These are phyloP conservation scores for Zhuliangozyma parablackwelliae DNA, from an alignment of 1,139 yeast genomes.

Conservation along the genomic window DNA sequence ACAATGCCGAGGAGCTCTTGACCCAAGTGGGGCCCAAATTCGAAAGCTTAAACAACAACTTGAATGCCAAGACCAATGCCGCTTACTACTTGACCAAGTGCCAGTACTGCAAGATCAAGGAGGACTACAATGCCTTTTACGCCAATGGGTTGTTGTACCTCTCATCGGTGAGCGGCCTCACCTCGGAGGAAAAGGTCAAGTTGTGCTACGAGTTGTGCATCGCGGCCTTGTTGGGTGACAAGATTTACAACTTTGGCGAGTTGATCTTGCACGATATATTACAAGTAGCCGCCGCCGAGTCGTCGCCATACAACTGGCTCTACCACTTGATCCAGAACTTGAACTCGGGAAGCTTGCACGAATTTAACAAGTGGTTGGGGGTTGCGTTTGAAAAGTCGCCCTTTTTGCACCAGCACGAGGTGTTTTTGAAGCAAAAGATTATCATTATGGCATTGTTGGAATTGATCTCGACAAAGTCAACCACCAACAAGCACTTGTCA, in stretches of 20 bases:
- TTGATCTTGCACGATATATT: slow-evolving; percentile 85
- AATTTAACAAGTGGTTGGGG: slow-evolving; percentile 50
- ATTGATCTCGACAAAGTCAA: slow-evolving; percentile 73
- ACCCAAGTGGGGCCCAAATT: slow-evolving; percentile 57
- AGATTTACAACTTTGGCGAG: slow-evolving; percentile 94
- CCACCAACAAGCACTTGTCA: slow-evolving; percentile 67
- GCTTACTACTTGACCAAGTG: slow-evolving; percentile 81
- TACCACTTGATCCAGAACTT: slow-evolving; percentile 63
- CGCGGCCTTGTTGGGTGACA: slow-evolving; percentile 87
- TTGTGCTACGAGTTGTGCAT: slow-evolving; percentile 80
- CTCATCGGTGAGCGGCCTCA: slow-evolving; percentile 40
- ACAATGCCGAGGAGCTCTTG: slow-evolving; percentile 65
- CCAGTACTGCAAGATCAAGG: slow-evolving; percentile 66
- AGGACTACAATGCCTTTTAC: slow-evolving; percentile 79
- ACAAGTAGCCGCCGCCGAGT: slow-evolving; percentile 36
- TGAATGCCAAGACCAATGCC: slow-evolving; percentile 71
- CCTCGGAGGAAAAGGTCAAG: slow-evolving; percentile 25
- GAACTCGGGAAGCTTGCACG: slow-evolving; percentile 71
- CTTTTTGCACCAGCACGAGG: slow-evolving; percentile 53
- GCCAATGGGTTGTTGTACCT: slow-evolving; percentile 54
- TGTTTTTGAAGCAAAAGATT: slow-evolving; percentile 82
- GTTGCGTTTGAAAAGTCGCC: slow-evolving; percentile 45
- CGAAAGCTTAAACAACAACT: slow-evolving; percentile 48
- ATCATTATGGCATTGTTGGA: slow-evolving; percentile 90
- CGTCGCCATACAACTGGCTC: slow-evolving; percentile 65